Percentiles rank a stretch among this genome's conserved stretches.
phyloP scores from a whole-genome alignment of 768 basidiomycete genomes.

The Rhodosporidiobolus odoratus region DNA sequence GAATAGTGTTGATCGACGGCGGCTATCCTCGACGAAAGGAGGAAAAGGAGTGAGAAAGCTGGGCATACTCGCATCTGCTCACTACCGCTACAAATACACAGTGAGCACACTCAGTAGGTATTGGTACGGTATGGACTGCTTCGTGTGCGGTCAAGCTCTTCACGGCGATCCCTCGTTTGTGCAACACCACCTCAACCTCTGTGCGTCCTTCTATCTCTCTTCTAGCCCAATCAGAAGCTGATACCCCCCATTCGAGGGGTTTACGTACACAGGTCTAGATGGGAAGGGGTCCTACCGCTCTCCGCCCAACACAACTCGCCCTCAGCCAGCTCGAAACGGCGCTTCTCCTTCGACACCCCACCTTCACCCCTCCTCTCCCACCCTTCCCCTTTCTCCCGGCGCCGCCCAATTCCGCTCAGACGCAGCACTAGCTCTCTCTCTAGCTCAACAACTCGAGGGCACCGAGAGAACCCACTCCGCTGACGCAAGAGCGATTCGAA shows the following conservation, averaged over 20 bases:
- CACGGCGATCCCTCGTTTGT: conserved; percentile 18
- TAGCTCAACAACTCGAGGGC: neutral
- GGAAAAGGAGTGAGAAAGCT: too few relatives aligned
- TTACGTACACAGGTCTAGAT: conserved; percentile 15
- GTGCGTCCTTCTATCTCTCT: conserved; percentile 1
- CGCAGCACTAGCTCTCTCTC: neutral
- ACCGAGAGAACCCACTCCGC: neutral
- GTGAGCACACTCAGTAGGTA: too few relatives aligned
- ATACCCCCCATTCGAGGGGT: neutral
- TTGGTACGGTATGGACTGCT: conserved; percentile 26
- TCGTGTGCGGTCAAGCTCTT: conserved; percentile 3
- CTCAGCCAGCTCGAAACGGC: neutral
- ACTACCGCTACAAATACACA: too few relatives aligned
- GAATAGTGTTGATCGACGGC: too few relatives aligned
- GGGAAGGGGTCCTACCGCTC: neutral
- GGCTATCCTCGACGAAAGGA: too few relatives aligned
- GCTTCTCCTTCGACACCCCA: neutral
- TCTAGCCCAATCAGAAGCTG: neutral
- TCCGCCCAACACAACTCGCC: neutral
- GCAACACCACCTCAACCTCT: conserved; percentile 24
- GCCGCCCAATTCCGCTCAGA: neutral
- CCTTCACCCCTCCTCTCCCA: neutral
- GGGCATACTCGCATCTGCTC: too few relatives aligned
- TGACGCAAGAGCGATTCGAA: neutral
- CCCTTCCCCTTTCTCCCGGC: neutral